phyloP scores from a whole-genome alignment of 768 basidiomycete species.

The Mycena olivaceomarginata region DNA sequence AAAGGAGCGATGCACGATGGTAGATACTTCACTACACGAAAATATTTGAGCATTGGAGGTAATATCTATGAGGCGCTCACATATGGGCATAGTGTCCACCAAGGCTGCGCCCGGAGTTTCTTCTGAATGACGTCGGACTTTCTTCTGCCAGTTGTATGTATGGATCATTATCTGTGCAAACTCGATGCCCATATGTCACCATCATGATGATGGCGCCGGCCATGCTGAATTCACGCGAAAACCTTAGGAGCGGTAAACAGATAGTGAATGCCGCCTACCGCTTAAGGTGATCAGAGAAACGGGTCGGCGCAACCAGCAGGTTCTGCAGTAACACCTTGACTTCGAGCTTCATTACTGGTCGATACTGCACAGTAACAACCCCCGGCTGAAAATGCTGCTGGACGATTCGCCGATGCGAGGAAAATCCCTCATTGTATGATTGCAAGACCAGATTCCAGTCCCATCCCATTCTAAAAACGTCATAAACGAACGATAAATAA shows the following conservation, averaged over 20 bases:
- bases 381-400: too few relatives aligned
- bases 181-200: conserved; percentile 28
- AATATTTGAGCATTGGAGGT: background rate
- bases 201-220: conserved; percentile 29
- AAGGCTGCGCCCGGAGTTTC: conserved; percentile 24
- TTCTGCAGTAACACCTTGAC: too few relatives aligned
- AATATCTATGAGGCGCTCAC: background rate
- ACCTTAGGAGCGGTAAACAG: too few relatives aligned
- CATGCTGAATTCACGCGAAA: conserved; percentile 7
- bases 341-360: conserved; percentile 22
- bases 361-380: too few relatives aligned
- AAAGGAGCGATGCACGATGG: conserved; percentile 28
- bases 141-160: conserved; percentile 22
- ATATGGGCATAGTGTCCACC: conserved; percentile 22
- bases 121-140: conserved; percentile 14
- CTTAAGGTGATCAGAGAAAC: too few relatives aligned
- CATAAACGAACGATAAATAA: background rate
- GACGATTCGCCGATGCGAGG: too few relatives aligned
- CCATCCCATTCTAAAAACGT: conserved; percentile 30
- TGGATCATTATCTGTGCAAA: conserved; percentile 16
- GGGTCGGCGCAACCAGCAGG: too few relatives aligned
- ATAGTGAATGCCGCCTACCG: too few relatives aligned
- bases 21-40: conserved; percentile 20
- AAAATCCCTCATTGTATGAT: too few relatives aligned
- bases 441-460: too few relatives aligned